Conservation (phyloP, 208 protist species). For the Sergeia podlipaevii region DNA sequence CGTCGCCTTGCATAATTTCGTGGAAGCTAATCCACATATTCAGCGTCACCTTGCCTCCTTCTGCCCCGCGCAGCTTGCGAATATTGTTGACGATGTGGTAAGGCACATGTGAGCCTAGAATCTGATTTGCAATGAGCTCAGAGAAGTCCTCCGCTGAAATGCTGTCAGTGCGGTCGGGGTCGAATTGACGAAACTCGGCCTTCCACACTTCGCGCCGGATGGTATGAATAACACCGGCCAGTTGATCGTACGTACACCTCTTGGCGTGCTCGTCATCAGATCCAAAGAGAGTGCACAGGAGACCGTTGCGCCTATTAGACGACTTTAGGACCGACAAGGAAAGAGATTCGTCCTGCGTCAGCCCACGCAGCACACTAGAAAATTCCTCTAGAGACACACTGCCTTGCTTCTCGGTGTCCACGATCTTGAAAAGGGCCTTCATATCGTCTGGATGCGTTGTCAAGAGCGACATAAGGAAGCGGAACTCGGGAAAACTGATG, state of each 20-base stretch:
- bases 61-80: constrained; percentile 45
- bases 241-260: constrained; percentile 41
- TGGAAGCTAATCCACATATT: constrained; percentile 79
- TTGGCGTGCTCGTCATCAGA: constrained; percentile 18
- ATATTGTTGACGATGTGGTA: constrained; percentile 83
- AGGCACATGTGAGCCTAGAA: constrained; percentile 81
- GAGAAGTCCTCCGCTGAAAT: constrained; percentile 77
- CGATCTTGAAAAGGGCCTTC: constrained; percentile 51
- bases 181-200: constrained; percentile 78
- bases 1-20: constrained; percentile 51
- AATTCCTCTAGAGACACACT: constrained; percentile 65
- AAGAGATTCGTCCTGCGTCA: constrained; percentile 52
- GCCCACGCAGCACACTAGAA: constrained; percentile 58
- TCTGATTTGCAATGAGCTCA: constrained; percentile 67
- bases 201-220: constrained; percentile 76
- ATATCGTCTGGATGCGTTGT: constrained; percentile 51
- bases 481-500: constrained; percentile 80
- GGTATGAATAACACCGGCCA: constrained; percentile 39
- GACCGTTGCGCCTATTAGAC: constrained; percentile 38
- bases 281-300: constrained; percentile 63
- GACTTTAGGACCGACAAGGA: constrained; percentile 37
- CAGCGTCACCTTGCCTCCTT: constrained; percentile 32
- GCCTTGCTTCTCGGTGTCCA: constrained; percentile 50
- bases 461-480: constrained; percentile 78
- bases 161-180: constrained; percentile 30